A percentile compares a stretch with the other conserved stretches of the same genome.
These are phyloP conservation scores for Cyberlindnera maclurae DNA, from an alignment of 805 yeast genomes.

Conservation along the genomic window DNA sequence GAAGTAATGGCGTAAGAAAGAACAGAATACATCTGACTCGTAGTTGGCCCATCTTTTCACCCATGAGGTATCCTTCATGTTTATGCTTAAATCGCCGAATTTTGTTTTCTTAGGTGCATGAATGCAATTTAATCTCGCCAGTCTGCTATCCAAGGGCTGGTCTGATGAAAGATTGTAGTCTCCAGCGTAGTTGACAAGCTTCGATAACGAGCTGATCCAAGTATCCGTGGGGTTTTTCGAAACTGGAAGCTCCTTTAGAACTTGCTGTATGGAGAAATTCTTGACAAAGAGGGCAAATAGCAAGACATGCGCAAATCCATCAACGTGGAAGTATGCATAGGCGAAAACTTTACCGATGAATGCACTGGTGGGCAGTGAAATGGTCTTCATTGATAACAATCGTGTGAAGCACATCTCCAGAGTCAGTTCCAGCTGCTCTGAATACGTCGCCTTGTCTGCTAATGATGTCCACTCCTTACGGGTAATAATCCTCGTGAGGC, in stretches of 20 bases:
- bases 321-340: slow-evolving; percentile 41
- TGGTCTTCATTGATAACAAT: slow-evolving; percentile 12
- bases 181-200: slow-evolving; percentile 14
- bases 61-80: slow-evolving; percentile 46
- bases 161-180: slow-evolving; percentile 7
- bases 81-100: slow-evolving; percentile 29
- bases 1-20: slow-evolving; percentile 55
- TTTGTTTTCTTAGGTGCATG: slow-evolving; percentile 27
- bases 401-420: slow-evolving; percentile 11
- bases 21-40: slow-evolving; percentile 51
- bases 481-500: slow-evolving; percentile 9
- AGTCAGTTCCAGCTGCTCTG: slow-evolving; percentile 4
- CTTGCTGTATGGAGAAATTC: slow-evolving; percentile 29
- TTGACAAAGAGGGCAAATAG: slow-evolving; percentile 51
- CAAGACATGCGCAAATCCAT: slow-evolving; percentile 43
- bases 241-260: neutral
- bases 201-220: slow-evolving; percentile 9
- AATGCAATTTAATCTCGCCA: slow-evolving; percentile 30
- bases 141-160: slow-evolving; percentile 21
- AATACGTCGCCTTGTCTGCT: slow-evolving; percentile 1
- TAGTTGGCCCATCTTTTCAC: slow-evolving; percentile 51
- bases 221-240: neutral
- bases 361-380: slow-evolving; percentile 24
- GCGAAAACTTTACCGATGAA: slow-evolving; percentile 62
- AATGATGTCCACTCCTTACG: slow-evolving; percentile 11